A percentile compares a stretch with the other conserved stretches of the same genome.
Evolutionary conservation across 2,329 filamentous ascomycete species (phyloP).

Genomic region (Penicillium decumbens): DNA sequence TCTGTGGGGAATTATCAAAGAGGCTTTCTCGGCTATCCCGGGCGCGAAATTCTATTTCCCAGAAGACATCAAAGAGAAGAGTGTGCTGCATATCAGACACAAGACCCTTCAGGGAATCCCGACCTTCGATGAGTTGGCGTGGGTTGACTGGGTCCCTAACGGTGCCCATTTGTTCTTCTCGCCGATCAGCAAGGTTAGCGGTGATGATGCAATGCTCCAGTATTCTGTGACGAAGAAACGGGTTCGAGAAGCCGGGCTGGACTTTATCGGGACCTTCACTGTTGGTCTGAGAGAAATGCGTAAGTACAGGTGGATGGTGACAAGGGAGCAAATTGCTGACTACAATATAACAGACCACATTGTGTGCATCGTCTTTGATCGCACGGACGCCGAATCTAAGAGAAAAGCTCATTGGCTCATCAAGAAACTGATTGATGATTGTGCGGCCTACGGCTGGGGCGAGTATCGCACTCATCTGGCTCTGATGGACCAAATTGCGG

Average conservation of each 20-base stretch:
- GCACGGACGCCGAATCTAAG: neutral
- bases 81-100: constrained; percentile 27
- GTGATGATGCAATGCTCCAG: constrained; percentile 45
- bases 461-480: constrained; percentile 47
- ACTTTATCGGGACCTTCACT: constrained; percentile 50
- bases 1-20: constrained; percentile 41
- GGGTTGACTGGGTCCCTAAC: neutral
- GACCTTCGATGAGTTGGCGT: neutral
- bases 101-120: neutral
- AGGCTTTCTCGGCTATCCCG: constrained; percentile 34
- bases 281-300: constrained; percentile 52
- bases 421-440: too few species aligned
- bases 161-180: neutral
- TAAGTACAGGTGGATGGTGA: neutral
- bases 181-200: constrained; percentile 49
- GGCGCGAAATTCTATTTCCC: constrained; percentile 36
- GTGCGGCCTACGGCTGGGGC: constrained; percentile 33
- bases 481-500: constrained; percentile 47
- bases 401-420: neutral
- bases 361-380: too few species aligned
- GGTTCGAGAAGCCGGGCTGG: constrained; percentile 45
- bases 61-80: constrained; percentile 35
- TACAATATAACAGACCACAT: too few species aligned
- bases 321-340: neutral
- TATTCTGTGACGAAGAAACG: constrained; percentile 42